phyloP scores from a whole-genome alignment of 129 eudicot species.

The Smallanthus sonchifolius region DNA sequence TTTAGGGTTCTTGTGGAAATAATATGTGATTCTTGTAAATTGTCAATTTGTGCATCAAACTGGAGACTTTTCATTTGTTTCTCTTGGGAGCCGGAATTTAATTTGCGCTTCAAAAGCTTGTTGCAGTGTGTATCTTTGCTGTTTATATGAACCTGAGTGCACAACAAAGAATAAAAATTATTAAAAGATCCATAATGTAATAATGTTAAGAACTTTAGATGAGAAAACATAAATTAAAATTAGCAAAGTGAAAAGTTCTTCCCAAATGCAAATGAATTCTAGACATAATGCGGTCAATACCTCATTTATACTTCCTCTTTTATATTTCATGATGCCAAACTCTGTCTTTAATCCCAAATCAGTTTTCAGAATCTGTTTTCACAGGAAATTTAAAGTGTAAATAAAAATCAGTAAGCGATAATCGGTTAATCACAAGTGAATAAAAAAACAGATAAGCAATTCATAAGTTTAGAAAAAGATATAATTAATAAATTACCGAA shows the following conservation, averaged over 20 bases:
- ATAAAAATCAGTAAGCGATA: not conserved
- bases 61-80: constrained; percentile 23
- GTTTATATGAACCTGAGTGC: constrained; percentile 37
- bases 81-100: constrained; percentile 14
- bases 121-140: constrained; percentile 25
- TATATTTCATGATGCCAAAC: constrained; percentile 45
- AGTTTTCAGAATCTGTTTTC: constrained; percentile 18
- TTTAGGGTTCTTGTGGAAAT: constrained; percentile 44
- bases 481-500: not conserved
- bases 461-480: not conserved
- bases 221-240: not conserved
- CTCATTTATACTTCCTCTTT: constrained; percentile 60
- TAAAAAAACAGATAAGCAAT: not conserved
- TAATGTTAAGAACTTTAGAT: not conserved
- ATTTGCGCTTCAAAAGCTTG: constrained; percentile 28
- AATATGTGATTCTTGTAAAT: constrained; percentile 33
- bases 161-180: constrained; percentile 7
- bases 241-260: not conserved
- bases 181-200: not conserved
- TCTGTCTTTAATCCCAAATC: constrained; percentile 5
- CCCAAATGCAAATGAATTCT: not conserved
- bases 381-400: constrained; percentile 10
- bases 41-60: constrained; percentile 20
- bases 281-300: constrained; percentile 34
- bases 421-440: not conserved